Evolutionary conservation across 164 flowering plant species (phyloP), one percentile per base, ranked within the genome.

Genomic region (Chimonanthus salicifolius): DNA sequence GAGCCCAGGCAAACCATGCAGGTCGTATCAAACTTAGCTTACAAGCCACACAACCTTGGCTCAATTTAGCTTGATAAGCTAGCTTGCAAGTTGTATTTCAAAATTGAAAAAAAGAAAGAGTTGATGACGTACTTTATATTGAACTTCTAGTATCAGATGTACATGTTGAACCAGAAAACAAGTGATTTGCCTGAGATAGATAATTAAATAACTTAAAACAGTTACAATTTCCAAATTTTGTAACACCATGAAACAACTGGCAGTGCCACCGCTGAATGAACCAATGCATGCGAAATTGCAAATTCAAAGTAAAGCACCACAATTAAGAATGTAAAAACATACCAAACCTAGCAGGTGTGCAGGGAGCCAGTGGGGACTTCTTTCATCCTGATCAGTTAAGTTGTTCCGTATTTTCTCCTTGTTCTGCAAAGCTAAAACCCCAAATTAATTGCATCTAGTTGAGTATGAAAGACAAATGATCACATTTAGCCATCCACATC

Each of bases 341-440:
- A 88, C 98, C 85, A 93, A 68, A 48, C 82, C 82, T 16, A 91
- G 68, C 73, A 91, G 81, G 62, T 86, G 72, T 7, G 92, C 87
- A 1, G 87, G 72, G 44, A 84, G 49, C 97, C 94, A 90, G 67
- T 9, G 50, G 54, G 87, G 77, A 69, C 82, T 72, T 79, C 63
- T 80, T 66, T 74, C 58, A 4, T 79, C 83, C 58, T 58, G 4
- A 58, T 70, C 77, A 54, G 67, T 71, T 6, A 3, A 11, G 8
- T 71, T 78, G 11, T 74, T 71, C 65, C 49, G 74, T 66, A 33
- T 48, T 62, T 67, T 76, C 58, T 71, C 68, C 7, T 70, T 76
- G 18, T 74, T 76, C 87, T 86, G 75, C 60, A 8, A 54, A 54
- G 60, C 11, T 54, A 54, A 54, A n/a, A 54, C 11, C 11, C 11